These are phyloP conservation scores for Colletotrichum somersetense DNA, from an alignment of 2,329 filamentous ascomycete genomes.

Conservation along the genomic window DNA sequence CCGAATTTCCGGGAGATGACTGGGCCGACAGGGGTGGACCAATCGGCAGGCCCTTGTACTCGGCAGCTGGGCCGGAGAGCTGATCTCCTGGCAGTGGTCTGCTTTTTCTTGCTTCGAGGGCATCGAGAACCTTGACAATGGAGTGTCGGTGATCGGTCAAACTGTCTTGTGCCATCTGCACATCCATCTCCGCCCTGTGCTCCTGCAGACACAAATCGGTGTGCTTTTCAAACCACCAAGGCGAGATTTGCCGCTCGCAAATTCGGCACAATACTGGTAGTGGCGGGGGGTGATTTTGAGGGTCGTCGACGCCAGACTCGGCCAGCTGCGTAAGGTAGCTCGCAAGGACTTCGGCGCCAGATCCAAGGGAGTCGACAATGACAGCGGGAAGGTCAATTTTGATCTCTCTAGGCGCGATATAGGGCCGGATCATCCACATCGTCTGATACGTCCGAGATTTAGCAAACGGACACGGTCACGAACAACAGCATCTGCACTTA, in stretches of 20 bases:
- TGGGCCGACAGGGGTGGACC: slow-evolving; percentile 79
- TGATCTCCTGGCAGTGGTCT: slow-evolving; percentile 70
- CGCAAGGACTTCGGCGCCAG: slow-evolving; percentile 93
- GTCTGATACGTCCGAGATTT: slow-evolving; percentile 67
- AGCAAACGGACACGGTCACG: background rate
- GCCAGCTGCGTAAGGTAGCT: slow-evolving; percentile 92
- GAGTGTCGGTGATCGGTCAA: slow-evolving; percentile 92
- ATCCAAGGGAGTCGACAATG: slow-evolving; percentile 92
- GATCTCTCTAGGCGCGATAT: slow-evolving; percentile 88
- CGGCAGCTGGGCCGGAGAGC: slow-evolving; percentile 69
- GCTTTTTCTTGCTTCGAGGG: slow-evolving; percentile 83
- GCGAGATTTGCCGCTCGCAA: slow-evolving; percentile 95
- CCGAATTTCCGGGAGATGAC: slow-evolving; percentile 79
- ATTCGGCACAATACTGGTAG: slow-evolving; percentile 93
- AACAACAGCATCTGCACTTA: slow-evolving; percentile 62
- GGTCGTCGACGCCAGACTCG: slow-evolving; percentile 82
- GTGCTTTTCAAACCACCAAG: slow-evolving; percentile 99
- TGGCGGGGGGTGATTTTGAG: slow-evolving; percentile 82
- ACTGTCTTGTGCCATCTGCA: slow-evolving; percentile 94
- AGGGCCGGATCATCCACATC: slow-evolving; percentile 99
- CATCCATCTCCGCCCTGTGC: slow-evolving; percentile 96
- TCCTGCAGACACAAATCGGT: slow-evolving; percentile 96
- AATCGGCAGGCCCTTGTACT: slow-evolving; percentile 91
- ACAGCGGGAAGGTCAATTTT: slow-evolving; percentile 93
- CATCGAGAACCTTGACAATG: slow-evolving; percentile 95